A percentile compares a stretch with the other conserved stretches of the same genome.
phyloP scores from a whole-genome alignment of 2,329 filamentous ascomycete species.

The Karstenula rhodostoma region DNA sequence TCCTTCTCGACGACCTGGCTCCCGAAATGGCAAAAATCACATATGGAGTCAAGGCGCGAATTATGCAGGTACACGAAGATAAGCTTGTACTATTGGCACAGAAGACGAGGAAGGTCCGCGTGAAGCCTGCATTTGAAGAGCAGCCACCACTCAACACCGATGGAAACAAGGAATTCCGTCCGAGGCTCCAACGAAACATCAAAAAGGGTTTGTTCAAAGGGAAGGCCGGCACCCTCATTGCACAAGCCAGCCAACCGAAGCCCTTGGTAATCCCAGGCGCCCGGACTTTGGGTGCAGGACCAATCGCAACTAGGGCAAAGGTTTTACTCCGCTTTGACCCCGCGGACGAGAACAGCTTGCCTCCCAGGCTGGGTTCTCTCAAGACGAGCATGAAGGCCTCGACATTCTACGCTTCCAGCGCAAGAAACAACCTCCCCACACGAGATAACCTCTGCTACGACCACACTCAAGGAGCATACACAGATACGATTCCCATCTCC shows the following conservation, averaged over 20 bases:
- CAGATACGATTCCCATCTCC: slow-evolving; percentile 62
- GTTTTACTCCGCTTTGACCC: slow-evolving; percentile 70
- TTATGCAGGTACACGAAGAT: slow-evolving; percentile 51
- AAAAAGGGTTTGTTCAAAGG: slow-evolving; percentile 67
- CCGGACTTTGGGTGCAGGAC: slow-evolving; percentile 46
- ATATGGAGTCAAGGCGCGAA: slow-evolving; percentile 62
- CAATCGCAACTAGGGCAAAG: slow-evolving; percentile 63
- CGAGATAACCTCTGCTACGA: slow-evolving; percentile 54
- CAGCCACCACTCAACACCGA: slow-evolving; percentile 65
- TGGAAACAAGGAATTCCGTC: slow-evolving; percentile 58
- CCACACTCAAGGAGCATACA: slow-evolving; percentile 61
- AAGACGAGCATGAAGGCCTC: slow-evolving; percentile 64
- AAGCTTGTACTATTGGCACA: slow-evolving; percentile 57
- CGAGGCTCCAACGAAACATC: slow-evolving; percentile 66
- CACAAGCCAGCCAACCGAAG: slow-evolving; percentile 66
- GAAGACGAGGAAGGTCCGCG: slow-evolving; percentile 63
- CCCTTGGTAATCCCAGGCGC: slow-evolving; percentile 60
- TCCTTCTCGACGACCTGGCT: slow-evolving; percentile 66
- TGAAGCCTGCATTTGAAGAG: slow-evolving; percentile 67
- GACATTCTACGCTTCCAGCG: slow-evolving; percentile 64
- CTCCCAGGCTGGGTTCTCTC: slow-evolving; percentile 63
- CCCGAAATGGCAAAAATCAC: slow-evolving; percentile 69
- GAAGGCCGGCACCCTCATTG: slow-evolving; percentile 65
- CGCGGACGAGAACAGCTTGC: slow-evolving; percentile 55
- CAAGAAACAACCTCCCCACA: slow-evolving; percentile 60